Base-by-base conservation (phyloP, 1,284 basidiomycete genomes). In the Cryptococcus neoformans region DNA sequence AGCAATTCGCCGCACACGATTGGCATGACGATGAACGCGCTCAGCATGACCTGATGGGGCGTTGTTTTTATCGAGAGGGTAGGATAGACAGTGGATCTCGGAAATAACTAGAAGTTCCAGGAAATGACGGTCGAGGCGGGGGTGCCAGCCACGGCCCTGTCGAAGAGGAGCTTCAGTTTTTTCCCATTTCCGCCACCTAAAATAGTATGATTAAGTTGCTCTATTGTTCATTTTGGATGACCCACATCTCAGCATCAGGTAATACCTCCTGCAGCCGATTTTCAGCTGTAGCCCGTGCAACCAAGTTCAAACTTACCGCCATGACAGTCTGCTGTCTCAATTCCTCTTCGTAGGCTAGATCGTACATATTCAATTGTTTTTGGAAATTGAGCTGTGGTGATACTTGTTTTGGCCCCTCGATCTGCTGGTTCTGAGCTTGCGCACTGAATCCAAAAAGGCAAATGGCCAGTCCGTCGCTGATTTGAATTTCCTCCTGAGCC, bases 41-140 rank as follows among this genome's bases (percentile, higher is more conserved):
- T 73, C 72, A 8, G 68, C 61, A 8, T 60, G 54, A 9, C 64
- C 63, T 4, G 62, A 55, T 34, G 47, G 59, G 39, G 37, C 53
- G 28, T 14, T 53, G 41, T 17, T 16, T 16, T n/a, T 51, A 44
- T 65, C 49, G 14, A 72, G 60, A 4, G 72, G 68, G 49, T 70
- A 58, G 2, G 73, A 65, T 17, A 73, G 65, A 53, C 65, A 66
- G 49, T 68, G 64, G 52, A 75, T 75, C 54, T 75, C 73, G 16
- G 71, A 72, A 11, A 69, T 68, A 36, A 75, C 73, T 8, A 75
- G 63, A 17, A 75, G 67, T 58, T 75, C 72, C 17, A 75, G 67
- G 46, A 75, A 75, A 52, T 72, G 71, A 2, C 71, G 69, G 58
- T 75, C 73, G 37, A 75, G 57, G 28, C 63, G 58, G 36, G 73